phyloP scores from a whole-genome alignment of 2,329 filamentous ascomycete species.

The Colletotrichum melonis region DNA sequence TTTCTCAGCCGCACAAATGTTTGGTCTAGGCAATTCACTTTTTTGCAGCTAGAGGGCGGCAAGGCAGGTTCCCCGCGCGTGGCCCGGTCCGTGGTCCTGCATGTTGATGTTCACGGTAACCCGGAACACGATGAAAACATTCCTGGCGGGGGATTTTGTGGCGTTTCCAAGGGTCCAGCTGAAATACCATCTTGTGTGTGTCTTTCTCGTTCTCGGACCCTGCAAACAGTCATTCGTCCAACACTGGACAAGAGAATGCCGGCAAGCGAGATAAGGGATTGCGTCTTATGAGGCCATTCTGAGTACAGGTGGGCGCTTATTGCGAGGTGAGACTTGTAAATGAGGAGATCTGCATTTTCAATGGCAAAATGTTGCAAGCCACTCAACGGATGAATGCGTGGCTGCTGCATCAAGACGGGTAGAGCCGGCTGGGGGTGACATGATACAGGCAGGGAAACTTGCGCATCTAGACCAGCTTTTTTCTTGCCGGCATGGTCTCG shows the following conservation, averaged over 20 bases:
- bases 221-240: not conserved
- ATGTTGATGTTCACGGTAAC: not conserved
- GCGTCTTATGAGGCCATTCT: not conserved
- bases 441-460: not conserved
- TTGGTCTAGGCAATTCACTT: not conserved
- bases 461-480: not conserved
- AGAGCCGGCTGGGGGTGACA: not conserved
- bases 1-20: not conserved
- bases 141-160: not conserved
- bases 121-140: not conserved
- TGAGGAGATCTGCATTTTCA: not conserved
- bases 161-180: not conserved
- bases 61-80: not conserved
- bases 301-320: not conserved
- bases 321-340: not conserved
- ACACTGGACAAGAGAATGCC: not conserved
- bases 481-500: not conserved
- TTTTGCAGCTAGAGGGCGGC: not conserved
- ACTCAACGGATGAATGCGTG: not conserved
- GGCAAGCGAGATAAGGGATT: not conserved
- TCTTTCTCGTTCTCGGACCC: not conserved
- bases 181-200: not conserved
- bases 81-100: not conserved
- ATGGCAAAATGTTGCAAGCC: not conserved
- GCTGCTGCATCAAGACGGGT: not conserved